These are phyloP conservation scores for Phylloporus rhodoxanthus DNA, from an alignment of 768 basidiomycete species.

Conservation along the genomic window DNA sequence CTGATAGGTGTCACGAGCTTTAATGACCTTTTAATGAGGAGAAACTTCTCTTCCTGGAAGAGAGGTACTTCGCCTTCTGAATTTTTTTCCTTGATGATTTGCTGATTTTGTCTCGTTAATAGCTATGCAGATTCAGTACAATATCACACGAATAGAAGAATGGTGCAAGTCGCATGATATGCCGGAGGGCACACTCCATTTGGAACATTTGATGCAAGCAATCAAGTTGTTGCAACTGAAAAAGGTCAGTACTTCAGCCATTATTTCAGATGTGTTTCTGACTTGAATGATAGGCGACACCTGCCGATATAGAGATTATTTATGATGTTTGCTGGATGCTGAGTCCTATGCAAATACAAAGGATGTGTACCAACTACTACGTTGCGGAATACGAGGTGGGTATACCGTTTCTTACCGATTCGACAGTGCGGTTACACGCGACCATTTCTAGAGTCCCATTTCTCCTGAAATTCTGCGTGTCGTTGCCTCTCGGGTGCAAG, in stretches of 20 bases:
- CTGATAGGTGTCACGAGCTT: slow-evolving; percentile 95
- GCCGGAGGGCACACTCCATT: slow-evolving; percentile 95
- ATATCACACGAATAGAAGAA: slow-evolving; percentile 94
- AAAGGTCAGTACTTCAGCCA: slow-evolving; percentile 54
- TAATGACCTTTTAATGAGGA: slow-evolving; percentile 96
- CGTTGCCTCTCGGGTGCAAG: slow-evolving; percentile 91
- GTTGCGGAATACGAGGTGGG: slow-evolving; percentile 96
- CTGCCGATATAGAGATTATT: slow-evolving; percentile 96
- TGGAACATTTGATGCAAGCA: slow-evolving; percentile 99
- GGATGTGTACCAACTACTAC: slow-evolving; percentile 98
- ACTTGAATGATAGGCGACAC: slow-evolving; percentile 57
- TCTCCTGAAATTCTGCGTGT: slow-evolving; percentile 95
- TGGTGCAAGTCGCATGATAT: slow-evolving; percentile 99
- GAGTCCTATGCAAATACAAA: slow-evolving; percentile 97
- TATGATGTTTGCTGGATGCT: slow-evolving; percentile 99
- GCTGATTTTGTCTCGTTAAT: slow-evolving; percentile 3
- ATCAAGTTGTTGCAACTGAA: slow-evolving; percentile 97
- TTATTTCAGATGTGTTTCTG: slow-evolving; percentile 4
- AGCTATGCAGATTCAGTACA: slow-evolving; percentile 99
- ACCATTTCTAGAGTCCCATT: slow-evolving; percentile 71
- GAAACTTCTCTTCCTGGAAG: slow-evolving; percentile 99
- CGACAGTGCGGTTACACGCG: background rate
- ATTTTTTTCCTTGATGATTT: background rate
- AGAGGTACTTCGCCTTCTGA: slow-evolving; percentile 56
- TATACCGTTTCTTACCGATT: slow-evolving; percentile 11